Evolutionary conservation across 2,329 filamentous ascomycete genomes (phyloP), one percentile per base, ranked within the genome.

Genomic region (Aureobasidium uvarum): DNA sequence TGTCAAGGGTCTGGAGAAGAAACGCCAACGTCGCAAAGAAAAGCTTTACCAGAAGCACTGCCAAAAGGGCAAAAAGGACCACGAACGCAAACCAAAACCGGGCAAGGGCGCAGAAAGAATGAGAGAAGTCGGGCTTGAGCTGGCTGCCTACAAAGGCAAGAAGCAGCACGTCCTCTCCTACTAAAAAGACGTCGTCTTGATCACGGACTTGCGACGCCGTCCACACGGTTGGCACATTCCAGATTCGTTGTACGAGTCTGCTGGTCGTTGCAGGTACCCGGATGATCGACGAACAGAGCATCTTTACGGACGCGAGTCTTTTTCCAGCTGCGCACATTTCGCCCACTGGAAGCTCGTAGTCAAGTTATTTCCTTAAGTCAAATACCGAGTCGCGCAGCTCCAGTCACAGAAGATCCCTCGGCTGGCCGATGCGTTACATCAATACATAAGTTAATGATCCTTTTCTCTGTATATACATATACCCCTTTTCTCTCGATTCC

Each of bases 1-100:
- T 68, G 91, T 97, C 77, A 96, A 96, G 77, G 95, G 95, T 10
- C 85, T 99, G 1, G 95, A 99, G 80, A 89, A 91, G 78, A 98
- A 96, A 81, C 89, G 93, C 31, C 91, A 95, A 79, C 88, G 95
- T 69, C 90, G 95, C 71, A 92, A 90, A 79, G 93, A 98, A 78
- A 96, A 97, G 78, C 90, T 92, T 73, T 89, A 91, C 75, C 89
- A 93, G 72, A 95, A 96, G 76, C 89, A 94, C 74, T 96, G 91
- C 80, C 89, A 92, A 74, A 91, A 92, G 72, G 89, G 88, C 66
- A 87, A 88, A 69, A 92, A 86, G 71, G 83, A 75, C 54, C 73
- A 71, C 51, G 74, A 76, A 45, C 64, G 59, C 46, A 83, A 71
- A 84, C 88, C 71, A 63, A 84, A 88, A 72, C 91, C 91, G 45